phyloP scores from a whole-genome alignment of 495 filamentous ascomycete genomes.

The Cetradonia linearis region DNA sequence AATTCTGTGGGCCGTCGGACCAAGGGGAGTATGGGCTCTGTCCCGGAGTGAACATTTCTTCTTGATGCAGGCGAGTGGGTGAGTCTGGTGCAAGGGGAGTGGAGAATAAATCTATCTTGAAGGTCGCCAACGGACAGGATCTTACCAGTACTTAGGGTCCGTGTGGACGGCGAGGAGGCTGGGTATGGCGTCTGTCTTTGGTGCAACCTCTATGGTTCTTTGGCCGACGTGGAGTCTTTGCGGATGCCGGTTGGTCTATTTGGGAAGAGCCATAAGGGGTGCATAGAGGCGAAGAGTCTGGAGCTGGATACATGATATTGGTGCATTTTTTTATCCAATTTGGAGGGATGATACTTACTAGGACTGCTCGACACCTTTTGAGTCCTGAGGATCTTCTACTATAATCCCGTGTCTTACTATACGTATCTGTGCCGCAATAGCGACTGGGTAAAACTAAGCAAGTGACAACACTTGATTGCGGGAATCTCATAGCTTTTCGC shows the following conservation, averaged over 20 bases:
- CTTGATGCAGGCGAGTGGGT: constrained; percentile 13
- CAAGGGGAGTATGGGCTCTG: constrained; percentile 30
- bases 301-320: constrained; percentile 8
- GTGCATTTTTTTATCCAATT: not conserved
- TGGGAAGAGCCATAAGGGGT: constrained; percentile 12
- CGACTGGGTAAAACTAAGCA: no score
- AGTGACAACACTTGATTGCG: no score
- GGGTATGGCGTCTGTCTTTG: constrained; percentile 30
- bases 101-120: constrained; percentile 23
- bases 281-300: constrained; percentile 22
- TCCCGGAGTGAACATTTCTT: constrained; percentile 21
- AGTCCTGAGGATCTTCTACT: constrained; percentile 33
- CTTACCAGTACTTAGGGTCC: constrained; percentile 39
- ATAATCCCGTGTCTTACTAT: constrained; percentile 13
- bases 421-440: no score
- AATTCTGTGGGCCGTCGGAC: constrained; percentile 33
- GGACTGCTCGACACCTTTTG: constrained; percentile 37
- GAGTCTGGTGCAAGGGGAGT: not conserved
- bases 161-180: constrained; percentile 34
- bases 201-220: constrained; percentile 29
- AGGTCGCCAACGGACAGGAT: constrained; percentile 30
- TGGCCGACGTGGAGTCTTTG: constrained; percentile 25
- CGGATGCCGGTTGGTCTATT: constrained; percentile 9
- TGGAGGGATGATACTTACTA: constrained; percentile 28
- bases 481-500: no score